Conservation (phyloP, 2,329 filamentous ascomycete genomes). For the Apiospora kogelbergensis region DNA sequence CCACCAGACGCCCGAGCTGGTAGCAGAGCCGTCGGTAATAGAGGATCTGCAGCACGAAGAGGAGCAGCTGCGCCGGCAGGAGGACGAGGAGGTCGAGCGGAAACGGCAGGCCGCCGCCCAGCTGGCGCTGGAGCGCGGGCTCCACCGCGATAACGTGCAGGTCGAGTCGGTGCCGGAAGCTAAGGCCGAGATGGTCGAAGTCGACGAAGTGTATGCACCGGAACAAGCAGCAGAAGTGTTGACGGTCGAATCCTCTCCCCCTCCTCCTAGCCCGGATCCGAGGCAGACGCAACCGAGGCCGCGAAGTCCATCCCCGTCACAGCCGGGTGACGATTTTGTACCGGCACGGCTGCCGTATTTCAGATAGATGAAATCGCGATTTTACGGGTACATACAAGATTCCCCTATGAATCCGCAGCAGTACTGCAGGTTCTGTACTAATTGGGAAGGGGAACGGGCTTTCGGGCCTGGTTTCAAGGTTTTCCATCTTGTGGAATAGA, state of each 20-base stretch:
- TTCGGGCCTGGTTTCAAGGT: background rate
- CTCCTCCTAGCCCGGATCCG: constrained; percentile 18
- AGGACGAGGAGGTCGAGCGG: constrained; percentile 53
- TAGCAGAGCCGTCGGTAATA: constrained; percentile 8
- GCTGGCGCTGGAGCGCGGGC: constrained; percentile 50
- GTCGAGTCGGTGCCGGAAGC: constrained; percentile 35
- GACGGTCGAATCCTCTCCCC: background rate
- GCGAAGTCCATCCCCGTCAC: background rate
- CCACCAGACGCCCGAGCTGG: constrained; percentile 19
- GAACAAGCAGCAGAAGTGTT: constrained; percentile 25
- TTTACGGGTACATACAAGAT: background rate
- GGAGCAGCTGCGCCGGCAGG: constrained; percentile 47
- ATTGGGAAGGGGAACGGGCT: no score
- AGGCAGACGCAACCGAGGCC: constrained; percentile 6
- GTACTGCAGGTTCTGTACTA: background rate
- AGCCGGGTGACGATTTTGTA: constrained; percentile 42
- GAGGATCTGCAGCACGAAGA: constrained; percentile 56
- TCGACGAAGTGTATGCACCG: constrained; percentile 29
- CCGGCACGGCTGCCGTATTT: constrained; percentile 61
- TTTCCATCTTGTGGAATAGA: background rate
- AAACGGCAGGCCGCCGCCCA: constrained; percentile 53
- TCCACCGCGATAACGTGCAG: constrained; percentile 37
- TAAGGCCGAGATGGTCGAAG: constrained; percentile 29
- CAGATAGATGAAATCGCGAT: constrained; percentile 30
- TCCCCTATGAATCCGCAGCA: background rate